Base-by-base conservation (phyloP, 345 rosid genomes). In the Rubroshorea leprosula region DNA sequence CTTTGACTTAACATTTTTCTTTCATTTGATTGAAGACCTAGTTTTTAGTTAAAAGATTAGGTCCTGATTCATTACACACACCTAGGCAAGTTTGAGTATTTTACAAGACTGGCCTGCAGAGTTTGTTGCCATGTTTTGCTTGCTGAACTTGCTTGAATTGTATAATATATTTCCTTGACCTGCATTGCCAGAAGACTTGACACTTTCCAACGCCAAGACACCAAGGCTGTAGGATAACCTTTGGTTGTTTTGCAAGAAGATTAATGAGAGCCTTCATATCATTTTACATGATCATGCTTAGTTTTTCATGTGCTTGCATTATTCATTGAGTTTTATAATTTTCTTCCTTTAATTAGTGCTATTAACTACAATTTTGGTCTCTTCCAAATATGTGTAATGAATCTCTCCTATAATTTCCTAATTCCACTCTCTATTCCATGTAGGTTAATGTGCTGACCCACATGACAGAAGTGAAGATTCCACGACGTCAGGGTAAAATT, bases 391-490 rank as follows among this genome's bases (percentile, higher is more conserved):
- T 8, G 41, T 35, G 3, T 35, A 35, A 35, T 13, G 12, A 35
- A 35, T 27, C 2, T 39, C 47, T n/a, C 47, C 47, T 13, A n/a
- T 13, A 44, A 13, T 15, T 44, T 44, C 18, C 14, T 44, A 4
- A 13, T 55, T 55, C 47, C 20, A 11, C 35, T 1, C 16, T 41
- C 0, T 35, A 18, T 8, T 47, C 44, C 48, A 63, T 74, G 23
- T 60, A 78, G 86, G 80, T 80, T 38, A 80, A 80, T 66, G 74
- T 80, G 35, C 69, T 80, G 60, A 78, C 83, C 23, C 86, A 80
- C 45, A 64, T 63, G 47, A 63, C 69, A 25, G 68, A 75, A 51
- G 83, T 75, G 59, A 68, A 75, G 57, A 63, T 68, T 51, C 70
- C 70, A 5, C 41, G 50, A 16, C 57, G 68, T 74, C 82, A 70